These are phyloP conservation scores for Syzygium syzygioides DNA, from an alignment of 441 rosid genomes.

Conservation along the genomic window DNA sequence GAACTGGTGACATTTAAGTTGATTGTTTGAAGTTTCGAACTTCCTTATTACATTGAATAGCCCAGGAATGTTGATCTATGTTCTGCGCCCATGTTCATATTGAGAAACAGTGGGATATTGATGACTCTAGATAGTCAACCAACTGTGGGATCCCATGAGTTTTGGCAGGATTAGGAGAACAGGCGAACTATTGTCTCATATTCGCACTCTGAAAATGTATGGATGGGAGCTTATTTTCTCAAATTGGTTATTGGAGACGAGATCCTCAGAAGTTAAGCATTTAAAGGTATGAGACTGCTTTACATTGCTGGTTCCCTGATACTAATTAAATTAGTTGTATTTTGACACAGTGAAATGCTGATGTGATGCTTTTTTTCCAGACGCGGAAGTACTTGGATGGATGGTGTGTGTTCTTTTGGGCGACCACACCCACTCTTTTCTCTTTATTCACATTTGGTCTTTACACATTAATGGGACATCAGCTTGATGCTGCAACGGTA, in stretches of 20 bases:
- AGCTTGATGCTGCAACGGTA: slow-evolving; percentile 97
- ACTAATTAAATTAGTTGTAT: background rate
- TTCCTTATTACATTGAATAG: background rate
- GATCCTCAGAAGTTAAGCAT: slow-evolving; percentile 81
- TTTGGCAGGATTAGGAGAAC: slow-evolving; percentile 77
- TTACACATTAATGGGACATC: slow-evolving; percentile 81
- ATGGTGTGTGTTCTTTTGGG: slow-evolving; percentile 99
- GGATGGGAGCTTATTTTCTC: slow-evolving; percentile 90
- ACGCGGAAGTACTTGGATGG: slow-evolving; percentile 96
- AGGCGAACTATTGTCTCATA: slow-evolving; percentile 79
- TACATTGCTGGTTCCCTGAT: background rate
- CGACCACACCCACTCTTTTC: slow-evolving; percentile 91
- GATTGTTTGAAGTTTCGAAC: background rate
- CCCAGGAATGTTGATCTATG: background rate
- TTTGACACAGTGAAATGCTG: background rate
- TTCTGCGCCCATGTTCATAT: background rate
- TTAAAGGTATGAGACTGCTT: slow-evolving; percentile 47
- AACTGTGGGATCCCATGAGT: background rate
- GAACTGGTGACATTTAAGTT: background rate
- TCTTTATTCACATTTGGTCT: slow-evolving; percentile 89
- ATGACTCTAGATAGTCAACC: background rate
- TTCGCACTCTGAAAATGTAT: slow-evolving; percentile 87
- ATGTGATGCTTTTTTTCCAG: slow-evolving; percentile 24
- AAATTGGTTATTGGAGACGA: slow-evolving; percentile 70
- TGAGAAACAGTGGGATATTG: background rate